Conservation (phyloP, 75 land plant genomes). For the Picea sitchensis region DNA sequence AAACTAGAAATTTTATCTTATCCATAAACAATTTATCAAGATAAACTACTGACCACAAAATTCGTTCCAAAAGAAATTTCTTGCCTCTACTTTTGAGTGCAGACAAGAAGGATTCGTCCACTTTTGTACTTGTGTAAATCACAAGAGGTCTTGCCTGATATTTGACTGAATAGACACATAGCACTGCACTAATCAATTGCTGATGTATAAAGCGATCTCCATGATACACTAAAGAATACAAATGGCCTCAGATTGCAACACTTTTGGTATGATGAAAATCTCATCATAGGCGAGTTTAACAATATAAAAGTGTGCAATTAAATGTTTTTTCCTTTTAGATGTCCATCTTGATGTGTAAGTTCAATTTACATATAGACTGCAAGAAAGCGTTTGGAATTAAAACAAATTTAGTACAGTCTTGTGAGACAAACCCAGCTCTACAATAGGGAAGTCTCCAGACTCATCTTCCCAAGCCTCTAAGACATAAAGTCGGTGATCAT, state of each 20-base stretch:
- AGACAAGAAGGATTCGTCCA: conserved; percentile 72
- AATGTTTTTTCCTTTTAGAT: background rate
- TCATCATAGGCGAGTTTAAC: too few relatives aligned
- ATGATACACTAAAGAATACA: too few relatives aligned
- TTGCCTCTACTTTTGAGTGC: conserved; percentile 55
- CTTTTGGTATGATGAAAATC: background rate
- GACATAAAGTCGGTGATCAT: conserved; percentile 64
- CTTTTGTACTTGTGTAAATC: conserved; percentile 92
- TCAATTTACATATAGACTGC: background rate
- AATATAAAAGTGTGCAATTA: background rate
- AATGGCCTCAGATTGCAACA: background rate
- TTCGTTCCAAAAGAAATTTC: background rate
- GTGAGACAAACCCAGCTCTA: conserved; percentile 65
- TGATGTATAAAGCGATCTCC: background rate
- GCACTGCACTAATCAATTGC: background rate
- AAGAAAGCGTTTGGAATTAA: background rate
- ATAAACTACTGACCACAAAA: background rate
- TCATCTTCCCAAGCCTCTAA: conserved; percentile 96
- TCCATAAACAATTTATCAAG: background rate
- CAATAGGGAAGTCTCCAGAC: conserved; percentile 53
- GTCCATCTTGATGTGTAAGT: background rate
- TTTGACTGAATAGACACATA: conserved; percentile 54
- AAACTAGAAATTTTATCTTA: background rate
- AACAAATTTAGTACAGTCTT: background rate
- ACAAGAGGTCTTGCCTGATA: conserved; percentile 74